Base-by-base conservation (phyloP, 352 stramenopile species). In the Pythium apleroticum region DNA sequence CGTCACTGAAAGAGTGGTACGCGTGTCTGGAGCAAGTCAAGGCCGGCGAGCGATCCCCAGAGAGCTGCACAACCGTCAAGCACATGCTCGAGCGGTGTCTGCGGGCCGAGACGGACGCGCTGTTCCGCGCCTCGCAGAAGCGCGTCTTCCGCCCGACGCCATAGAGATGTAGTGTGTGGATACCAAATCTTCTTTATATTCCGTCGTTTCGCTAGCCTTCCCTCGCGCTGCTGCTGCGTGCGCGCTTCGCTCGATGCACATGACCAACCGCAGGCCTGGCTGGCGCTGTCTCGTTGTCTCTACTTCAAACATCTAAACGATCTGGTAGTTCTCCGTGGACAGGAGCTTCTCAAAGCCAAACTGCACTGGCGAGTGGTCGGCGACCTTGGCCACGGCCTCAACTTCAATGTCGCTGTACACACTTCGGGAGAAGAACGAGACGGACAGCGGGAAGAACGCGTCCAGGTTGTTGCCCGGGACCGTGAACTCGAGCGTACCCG, bases 291-390 rank as follows among this genome's bases (percentile, higher is more conserved):
- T 50, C n/a, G 0, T 27, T 27, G 12, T 50, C 43, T 66, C 33
- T 54, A 60, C 50, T 57, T 59, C 52, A 56, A 69, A 66, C 61
- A 74, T 91, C 80, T 94, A 96, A 74, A 91, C 81, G 75, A 96
- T 90, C 65, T 92, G 81, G 73, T 96, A 96, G 71, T 81, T 81
- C 57, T 96, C 85, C 50, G 87, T 93, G 57, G 85, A 94, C 46
- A 96, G 77, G 59, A 96, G 71, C 68, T 96, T 93, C 67, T 96
- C 87, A 72, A 90, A 93, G 53, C 87, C 85, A 69, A 90, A 96
- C 63, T 77, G 70, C 59, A 96, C 72, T 1, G 84, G 77, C 48
- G 83, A 81, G 53, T 86, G 73, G 73, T 96, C 87, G 52, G 84
- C 80, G 15, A 89, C 77, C 65, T 81, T 88, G 49, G 81, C 74